Conservation (phyloP, 2,329 filamentous ascomycete species). For the Rhynchosporium graminicola region DNA sequence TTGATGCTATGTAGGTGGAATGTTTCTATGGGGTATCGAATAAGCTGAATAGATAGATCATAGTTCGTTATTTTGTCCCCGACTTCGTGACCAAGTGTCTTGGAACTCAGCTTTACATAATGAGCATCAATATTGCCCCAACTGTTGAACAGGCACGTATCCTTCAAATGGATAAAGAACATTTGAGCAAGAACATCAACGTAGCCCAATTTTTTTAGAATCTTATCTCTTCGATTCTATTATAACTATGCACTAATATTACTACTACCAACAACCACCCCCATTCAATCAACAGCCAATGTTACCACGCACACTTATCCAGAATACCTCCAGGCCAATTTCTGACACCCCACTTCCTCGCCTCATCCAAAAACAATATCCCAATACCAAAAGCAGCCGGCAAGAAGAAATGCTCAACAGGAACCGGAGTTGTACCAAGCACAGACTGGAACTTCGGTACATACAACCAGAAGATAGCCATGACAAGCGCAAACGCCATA, state of each 20-base stretch:
- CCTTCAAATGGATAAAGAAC: no score
- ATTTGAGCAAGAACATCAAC: no score
- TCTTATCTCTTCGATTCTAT: neutral
- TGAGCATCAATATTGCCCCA: no score
- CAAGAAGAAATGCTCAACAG: constrained; percentile 75
- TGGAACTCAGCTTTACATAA: no score
- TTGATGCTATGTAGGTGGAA: neutral
- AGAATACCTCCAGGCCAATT: constrained; percentile 58
- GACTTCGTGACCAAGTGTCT: no score
- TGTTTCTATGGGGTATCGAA: neutral
- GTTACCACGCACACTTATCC: constrained; percentile 64
- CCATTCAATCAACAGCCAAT: neutral
- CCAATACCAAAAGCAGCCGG: constrained; percentile 71
- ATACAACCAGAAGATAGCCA: constrained; percentile 72
- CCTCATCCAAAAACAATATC: constrained; percentile 66
- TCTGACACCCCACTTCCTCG: constrained; percentile 62
- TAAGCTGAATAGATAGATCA: neutral
- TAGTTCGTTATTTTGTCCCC: neutral
- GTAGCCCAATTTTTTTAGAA: neutral
- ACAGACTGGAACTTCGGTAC: constrained; percentile 63
- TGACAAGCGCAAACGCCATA: constrained; percentile 66
- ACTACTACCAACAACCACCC: neutral
- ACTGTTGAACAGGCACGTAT: no score
- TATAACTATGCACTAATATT: neutral
- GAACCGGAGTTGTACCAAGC: constrained; percentile 62